These are phyloP conservation scores for Globisporangium abappressorium DNA, from an alignment of 352 stramenopile species.

Conservation along the genomic window DNA sequence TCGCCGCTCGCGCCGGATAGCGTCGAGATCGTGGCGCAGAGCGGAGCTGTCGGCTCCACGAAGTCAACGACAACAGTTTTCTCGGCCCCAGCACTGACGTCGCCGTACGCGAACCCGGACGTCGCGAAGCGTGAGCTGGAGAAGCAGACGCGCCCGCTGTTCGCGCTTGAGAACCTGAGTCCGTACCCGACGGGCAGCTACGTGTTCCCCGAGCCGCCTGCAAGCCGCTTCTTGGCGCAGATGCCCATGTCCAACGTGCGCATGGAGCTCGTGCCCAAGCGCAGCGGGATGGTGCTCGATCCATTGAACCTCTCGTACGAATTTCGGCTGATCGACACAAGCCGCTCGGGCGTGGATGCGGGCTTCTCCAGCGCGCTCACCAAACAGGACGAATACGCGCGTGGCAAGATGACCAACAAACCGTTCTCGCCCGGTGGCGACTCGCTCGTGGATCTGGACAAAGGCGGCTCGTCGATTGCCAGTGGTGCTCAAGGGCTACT, in stretches of 20 bases:
- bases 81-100: slow-evolving; percentile 38
- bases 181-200: slow-evolving; percentile 24
- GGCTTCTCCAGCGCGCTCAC: slow-evolving; percentile 64
- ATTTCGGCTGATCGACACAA: slow-evolving; percentile 40
- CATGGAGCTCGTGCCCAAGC: slow-evolving; percentile 51
- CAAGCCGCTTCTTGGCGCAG: slow-evolving; percentile 67
- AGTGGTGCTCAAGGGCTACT: neutral
- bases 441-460: slow-evolving; percentile 39
- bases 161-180: slow-evolving; percentile 40
- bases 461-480: neutral
- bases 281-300: slow-evolving; percentile 42
- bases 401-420: slow-evolving; percentile 78
- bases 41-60: neutral
- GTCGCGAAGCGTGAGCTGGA: slow-evolving; percentile 30
- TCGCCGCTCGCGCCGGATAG: slow-evolving; percentile 41
- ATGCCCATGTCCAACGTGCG: slow-evolving; percentile 58
- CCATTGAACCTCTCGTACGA: slow-evolving; percentile 61
- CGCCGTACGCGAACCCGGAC: slow-evolving; percentile 26
- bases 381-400: slow-evolving; percentile 78
- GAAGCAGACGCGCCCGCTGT: slow-evolving; percentile 26
- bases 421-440: slow-evolving; percentile 66
- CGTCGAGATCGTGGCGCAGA: slow-evolving; percentile 43
- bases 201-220: slow-evolving; percentile 19
- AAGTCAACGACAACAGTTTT: slow-evolving; percentile 26
- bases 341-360: slow-evolving; percentile 32